These are phyloP conservation scores for Sugiyamaella lignohabitans DNA, from an alignment of 805 yeast genomes.

Conservation along the genomic window DNA sequence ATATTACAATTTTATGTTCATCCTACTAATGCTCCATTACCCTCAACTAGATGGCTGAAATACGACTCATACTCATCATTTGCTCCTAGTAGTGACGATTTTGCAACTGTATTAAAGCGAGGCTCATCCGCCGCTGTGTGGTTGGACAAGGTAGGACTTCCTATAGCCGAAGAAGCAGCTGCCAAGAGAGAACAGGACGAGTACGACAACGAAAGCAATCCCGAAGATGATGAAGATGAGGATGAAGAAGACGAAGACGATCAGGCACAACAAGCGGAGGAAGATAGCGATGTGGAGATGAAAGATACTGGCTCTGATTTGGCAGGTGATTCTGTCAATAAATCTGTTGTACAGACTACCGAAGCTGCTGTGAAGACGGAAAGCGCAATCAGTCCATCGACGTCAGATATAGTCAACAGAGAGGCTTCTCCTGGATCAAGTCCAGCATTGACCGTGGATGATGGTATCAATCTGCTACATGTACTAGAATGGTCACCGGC, in stretches of 20 bases:
- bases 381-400: background rate
- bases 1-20: conserved; percentile 37
- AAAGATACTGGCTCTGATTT: background rate
- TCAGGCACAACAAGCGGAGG: conserved; percentile 15
- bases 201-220: conserved; percentile 16
- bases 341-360: background rate
- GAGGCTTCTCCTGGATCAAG: background rate
- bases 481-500: conserved; percentile 47
- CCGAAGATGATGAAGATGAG: conserved; percentile 11
- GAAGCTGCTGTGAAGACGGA: background rate
- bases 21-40: conserved; percentile 40
- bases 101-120: conserved; percentile 46
- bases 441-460: conserved; percentile 9
- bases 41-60: conserved; percentile 60
- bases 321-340: background rate
- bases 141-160: conserved; percentile 27
- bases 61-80: conserved; percentile 46
- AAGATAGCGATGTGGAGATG: conserved; percentile 4
- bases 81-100: conserved; percentile 63
- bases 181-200: conserved; percentile 20
- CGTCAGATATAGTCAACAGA: too few species aligned
- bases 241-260: conserved; percentile 21
- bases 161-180: conserved; percentile 14
- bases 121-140: conserved; percentile 27
- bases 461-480: conserved; percentile 25